Evolutionary conservation across 805 yeast genomes (phyloP).

Genomic region (Hanseniaspora opuntiae): DNA sequence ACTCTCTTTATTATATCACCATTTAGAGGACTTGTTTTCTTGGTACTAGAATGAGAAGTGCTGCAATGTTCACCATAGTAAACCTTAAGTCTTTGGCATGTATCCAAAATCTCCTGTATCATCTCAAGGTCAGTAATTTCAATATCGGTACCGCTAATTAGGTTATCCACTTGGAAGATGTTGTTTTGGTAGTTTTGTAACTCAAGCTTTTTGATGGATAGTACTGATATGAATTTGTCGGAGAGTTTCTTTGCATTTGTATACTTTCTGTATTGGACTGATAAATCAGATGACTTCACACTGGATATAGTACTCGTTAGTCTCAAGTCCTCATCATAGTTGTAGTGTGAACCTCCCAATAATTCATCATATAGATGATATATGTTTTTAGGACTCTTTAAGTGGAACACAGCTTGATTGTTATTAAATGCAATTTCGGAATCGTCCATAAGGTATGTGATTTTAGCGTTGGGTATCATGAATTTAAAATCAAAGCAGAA

Average conservation of each 20-base stretch:
- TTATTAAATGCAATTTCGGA: background rate
- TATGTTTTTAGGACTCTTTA: slow-evolving; percentile 7
- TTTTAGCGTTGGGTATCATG: slow-evolving; percentile 6
- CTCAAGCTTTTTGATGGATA: slow-evolving; percentile 1
- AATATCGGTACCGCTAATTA: background rate
- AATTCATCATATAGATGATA: slow-evolving; percentile 11
- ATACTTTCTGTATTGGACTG: background rate
- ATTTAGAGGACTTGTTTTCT: background rate
- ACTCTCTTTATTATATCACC: background rate
- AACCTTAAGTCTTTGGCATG: background rate
- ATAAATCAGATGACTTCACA: slow-evolving; percentile 5
- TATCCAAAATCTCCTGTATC: background rate
- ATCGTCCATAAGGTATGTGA: slow-evolving; percentile 5
- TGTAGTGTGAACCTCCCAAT: background rate
- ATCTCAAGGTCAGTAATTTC: background rate
- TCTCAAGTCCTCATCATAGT: slow-evolving; percentile 7
- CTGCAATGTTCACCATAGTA: background rate
- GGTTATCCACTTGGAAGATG: slow-evolving; percentile 6
- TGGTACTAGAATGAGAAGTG: background rate
- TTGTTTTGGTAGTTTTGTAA: slow-evolving; percentile 10
- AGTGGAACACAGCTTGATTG: slow-evolving; percentile 9
- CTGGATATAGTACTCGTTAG: slow-evolving; percentile 5
- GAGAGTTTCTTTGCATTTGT: background rate
- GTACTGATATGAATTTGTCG: background rate
- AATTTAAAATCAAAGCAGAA: slow-evolving; percentile 10